Evolutionary conservation across 495 filamentous ascomycete species (phyloP).

Genomic region (Recurvomyces mirabilis): DNA sequence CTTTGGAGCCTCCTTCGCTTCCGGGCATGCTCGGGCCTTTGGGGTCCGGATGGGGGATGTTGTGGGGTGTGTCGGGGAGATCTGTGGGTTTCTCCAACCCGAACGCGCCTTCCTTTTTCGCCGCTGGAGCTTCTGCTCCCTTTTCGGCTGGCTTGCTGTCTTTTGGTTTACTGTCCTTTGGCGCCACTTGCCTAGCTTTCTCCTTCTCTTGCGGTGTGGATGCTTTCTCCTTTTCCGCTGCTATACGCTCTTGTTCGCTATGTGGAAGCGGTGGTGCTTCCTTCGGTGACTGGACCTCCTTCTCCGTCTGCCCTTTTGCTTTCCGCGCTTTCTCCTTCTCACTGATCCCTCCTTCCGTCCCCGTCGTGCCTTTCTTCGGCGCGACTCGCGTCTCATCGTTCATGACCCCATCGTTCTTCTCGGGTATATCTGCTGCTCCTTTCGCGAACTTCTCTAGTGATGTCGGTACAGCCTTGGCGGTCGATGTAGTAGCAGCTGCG

Average conservation of each 20-base stretch:
- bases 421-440: slow-evolving; percentile 48
- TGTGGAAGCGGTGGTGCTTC: slow-evolving; percentile 73
- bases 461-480: slow-evolving; percentile 26
- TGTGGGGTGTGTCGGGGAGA: slow-evolving; percentile 68
- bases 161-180: too few relatives aligned
- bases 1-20: slow-evolving; percentile 40
- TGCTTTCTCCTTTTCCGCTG: slow-evolving; percentile 28
- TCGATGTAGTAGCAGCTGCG: slow-evolving; percentile 39
- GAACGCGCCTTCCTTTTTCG: slow-evolving; percentile 3
- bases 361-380: slow-evolving; percentile 74
- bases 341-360: slow-evolving; percentile 75
- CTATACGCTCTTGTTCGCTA: slow-evolving; percentile 52
- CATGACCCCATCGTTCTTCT: slow-evolving; percentile 82
- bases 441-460: slow-evolving; percentile 26
- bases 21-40: slow-evolving; percentile 29
- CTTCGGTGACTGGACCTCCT: slow-evolving; percentile 70
- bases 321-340: slow-evolving; percentile 67
- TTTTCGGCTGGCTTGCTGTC: slow-evolving; percentile 50
- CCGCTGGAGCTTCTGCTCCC: slow-evolving; percentile 31
- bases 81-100: slow-evolving; percentile 62
- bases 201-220: slow-evolving; percentile 26
- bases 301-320: slow-evolving; percentile 51
- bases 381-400: slow-evolving; percentile 62
- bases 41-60: slow-evolving; percentile 63
- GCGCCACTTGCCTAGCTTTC: slow-evolving; percentile 35